Evolutionary conservation across 2,329 filamentous ascomycete genomes (phyloP).

Genomic region (Aurifilum marmelostoma): DNA sequence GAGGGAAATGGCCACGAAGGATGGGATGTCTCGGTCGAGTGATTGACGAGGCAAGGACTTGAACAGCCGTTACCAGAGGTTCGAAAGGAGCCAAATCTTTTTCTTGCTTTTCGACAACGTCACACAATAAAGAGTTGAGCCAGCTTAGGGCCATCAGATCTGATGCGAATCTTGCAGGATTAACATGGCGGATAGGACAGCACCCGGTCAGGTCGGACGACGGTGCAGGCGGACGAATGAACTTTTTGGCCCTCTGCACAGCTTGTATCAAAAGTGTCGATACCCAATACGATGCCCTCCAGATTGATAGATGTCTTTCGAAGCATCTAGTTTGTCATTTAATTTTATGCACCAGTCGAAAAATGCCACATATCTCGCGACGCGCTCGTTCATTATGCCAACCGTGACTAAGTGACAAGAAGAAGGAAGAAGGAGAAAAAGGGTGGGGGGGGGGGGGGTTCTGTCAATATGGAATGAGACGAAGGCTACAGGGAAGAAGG

Average conservation of each 20-base stretch:
- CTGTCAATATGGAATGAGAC: too few species aligned
- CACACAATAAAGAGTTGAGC: background rate
- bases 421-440: too few species aligned
- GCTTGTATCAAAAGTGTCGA: slow-evolving; percentile 7
- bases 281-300: slow-evolving; percentile 10
- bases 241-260: background rate
- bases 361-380: too few species aligned
- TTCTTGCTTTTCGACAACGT: background rate
- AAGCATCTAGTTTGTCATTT: background rate
- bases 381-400: background rate
- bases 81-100: background rate
- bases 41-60: background rate
- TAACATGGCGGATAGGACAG: background rate
- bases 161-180: background rate
- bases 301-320: background rate
- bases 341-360: background rate
- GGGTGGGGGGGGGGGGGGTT: too few species aligned
- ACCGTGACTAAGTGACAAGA: too few species aligned
- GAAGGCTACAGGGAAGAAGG: background rate
- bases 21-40: background rate
- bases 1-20: background rate
- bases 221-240: background rate
- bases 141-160: background rate
- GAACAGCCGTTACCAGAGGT: background rate
- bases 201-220: background rate